Conservation (phyloP, 2,329 filamentous ascomycete species). For the Mollisiaceae sp. region DNA sequence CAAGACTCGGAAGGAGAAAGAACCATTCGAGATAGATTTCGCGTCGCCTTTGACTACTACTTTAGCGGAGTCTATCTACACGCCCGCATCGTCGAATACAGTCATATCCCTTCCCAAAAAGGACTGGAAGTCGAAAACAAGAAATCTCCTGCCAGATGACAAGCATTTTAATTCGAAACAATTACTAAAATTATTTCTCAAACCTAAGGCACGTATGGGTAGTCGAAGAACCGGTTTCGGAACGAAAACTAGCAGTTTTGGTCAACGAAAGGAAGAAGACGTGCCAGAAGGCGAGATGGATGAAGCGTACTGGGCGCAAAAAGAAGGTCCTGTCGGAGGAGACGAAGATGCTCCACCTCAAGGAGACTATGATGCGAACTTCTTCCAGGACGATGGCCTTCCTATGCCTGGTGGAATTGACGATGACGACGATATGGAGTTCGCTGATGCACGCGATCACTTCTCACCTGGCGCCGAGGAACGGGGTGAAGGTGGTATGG, state of each 20-base stretch:
- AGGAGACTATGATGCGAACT: slow-evolving; percentile 94
- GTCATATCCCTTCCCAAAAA: slow-evolving; percentile 88
- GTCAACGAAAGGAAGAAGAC: slow-evolving; percentile 56
- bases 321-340: slow-evolving; percentile 55
- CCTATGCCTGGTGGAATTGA: slow-evolving; percentile 66
- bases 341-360: slow-evolving; percentile 63
- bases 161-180: slow-evolving; percentile 98
- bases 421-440: slow-evolving; percentile 72
- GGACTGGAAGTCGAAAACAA: slow-evolving; percentile 92
- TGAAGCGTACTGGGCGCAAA: slow-evolving; percentile 90
- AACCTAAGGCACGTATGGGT: slow-evolving; percentile 86
- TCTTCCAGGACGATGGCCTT: slow-evolving; percentile 89
- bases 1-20: slow-evolving; percentile 88
- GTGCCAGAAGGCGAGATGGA: slow-evolving; percentile 80
- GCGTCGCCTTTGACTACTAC: slow-evolving; percentile 71
- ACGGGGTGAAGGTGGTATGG: slow-evolving; percentile 51
- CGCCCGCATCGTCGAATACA: slow-evolving; percentile 77
- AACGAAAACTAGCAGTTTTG: slow-evolving; percentile 49
- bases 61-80: slow-evolving; percentile 79
- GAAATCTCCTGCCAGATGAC: slow-evolving; percentile 93
- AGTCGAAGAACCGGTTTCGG: slow-evolving; percentile 63
- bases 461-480: slow-evolving; percentile 68
- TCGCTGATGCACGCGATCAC: slow-evolving; percentile 80
- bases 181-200: slow-evolving; percentile 87
- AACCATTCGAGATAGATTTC: slow-evolving; percentile 95